Percentiles rank a stretch among this genome's conserved stretches.
phyloP scores from a whole-genome alignment of 192 early-diverging fungal species.

The Backusella australiensis region DNA sequence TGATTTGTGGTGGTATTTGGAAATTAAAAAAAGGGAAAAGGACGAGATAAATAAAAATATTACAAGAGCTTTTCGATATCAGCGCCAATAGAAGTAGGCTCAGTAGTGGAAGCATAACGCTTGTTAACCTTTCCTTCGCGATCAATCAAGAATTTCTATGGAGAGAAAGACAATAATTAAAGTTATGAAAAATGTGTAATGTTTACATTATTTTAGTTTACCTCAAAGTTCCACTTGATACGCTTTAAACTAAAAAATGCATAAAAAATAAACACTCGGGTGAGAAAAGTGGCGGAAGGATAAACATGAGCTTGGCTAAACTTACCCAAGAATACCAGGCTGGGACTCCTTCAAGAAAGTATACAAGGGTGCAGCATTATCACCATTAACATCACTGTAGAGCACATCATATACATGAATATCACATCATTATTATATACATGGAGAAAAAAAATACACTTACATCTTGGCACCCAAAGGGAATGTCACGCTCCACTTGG shows the following conservation, averaged over 20 bases:
- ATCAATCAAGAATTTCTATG: constrained; percentile 69
- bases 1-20: not conserved
- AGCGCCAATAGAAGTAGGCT: constrained; percentile 55
- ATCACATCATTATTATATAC: not conserved
- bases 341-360: constrained; percentile 55
- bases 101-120: constrained; percentile 63
- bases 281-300: not conserved
- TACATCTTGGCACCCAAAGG: constrained; percentile 80
- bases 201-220: constrained; percentile 5
- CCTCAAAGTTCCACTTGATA: constrained; percentile 83
- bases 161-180: not conserved
- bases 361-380: constrained; percentile 60
- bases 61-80: constrained; percentile 58
- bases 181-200: not conserved
- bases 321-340: constrained; percentile 38
- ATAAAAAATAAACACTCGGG: not conserved
- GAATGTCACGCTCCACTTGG: constrained; percentile 81
- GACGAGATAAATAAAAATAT: not conserved
- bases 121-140: constrained; percentile 58
- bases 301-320: not conserved
- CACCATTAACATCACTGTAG: constrained; percentile 69
- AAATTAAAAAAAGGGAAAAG: not conserved
- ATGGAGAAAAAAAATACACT: not conserved
- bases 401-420: not conserved
- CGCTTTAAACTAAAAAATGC: constrained; percentile 38